A percentile compares a stretch with the other conserved stretches of the same genome.
These are phyloP conservation scores for Globisporangium nagaii DNA, from an alignment of 352 stramenopile species.

Conservation along the genomic window DNA sequence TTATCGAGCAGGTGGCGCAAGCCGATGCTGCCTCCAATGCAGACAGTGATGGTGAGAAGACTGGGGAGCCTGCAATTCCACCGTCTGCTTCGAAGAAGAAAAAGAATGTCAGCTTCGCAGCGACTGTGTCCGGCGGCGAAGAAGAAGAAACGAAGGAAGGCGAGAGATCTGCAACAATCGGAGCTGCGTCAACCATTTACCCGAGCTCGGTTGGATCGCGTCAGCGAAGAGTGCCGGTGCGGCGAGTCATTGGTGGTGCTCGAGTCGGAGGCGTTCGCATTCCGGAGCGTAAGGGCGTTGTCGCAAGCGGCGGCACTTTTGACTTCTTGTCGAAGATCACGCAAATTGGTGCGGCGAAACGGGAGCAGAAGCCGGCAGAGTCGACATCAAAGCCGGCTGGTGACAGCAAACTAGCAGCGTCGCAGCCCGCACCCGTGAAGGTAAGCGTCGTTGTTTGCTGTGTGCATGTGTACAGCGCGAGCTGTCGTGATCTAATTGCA, in stretches of 20 bases:
- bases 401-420: background rate
- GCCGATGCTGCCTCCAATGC: background rate
- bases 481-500: background rate
- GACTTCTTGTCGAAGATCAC: slow-evolving; percentile 85
- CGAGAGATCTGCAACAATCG: slow-evolving; percentile 5
- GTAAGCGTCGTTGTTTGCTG: background rate
- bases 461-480: slow-evolving; percentile 1
- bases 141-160: slow-evolving; percentile 17
- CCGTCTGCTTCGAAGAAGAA: slow-evolving; percentile 24
- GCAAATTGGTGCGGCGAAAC: slow-evolving; percentile 22
- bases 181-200: background rate
- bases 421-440: background rate
- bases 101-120: slow-evolving; percentile 64
- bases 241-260: slow-evolving; percentile 25
- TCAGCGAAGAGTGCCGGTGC: slow-evolving; percentile 19
- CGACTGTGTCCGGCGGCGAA: slow-evolving; percentile 25
- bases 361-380: slow-evolving; percentile 10
- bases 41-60: background rate
- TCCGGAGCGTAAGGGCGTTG: slow-evolving; percentile 51
- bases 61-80: background rate
- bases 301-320: slow-evolving; percentile 75
- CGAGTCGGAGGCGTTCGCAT: slow-evolving; percentile 14
- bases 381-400: background rate
- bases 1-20: background rate
- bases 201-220: background rate